Evolutionary conservation across 1,284 basidiomycete genomes (phyloP).

Genomic region (Earliella scabrosa): DNA sequence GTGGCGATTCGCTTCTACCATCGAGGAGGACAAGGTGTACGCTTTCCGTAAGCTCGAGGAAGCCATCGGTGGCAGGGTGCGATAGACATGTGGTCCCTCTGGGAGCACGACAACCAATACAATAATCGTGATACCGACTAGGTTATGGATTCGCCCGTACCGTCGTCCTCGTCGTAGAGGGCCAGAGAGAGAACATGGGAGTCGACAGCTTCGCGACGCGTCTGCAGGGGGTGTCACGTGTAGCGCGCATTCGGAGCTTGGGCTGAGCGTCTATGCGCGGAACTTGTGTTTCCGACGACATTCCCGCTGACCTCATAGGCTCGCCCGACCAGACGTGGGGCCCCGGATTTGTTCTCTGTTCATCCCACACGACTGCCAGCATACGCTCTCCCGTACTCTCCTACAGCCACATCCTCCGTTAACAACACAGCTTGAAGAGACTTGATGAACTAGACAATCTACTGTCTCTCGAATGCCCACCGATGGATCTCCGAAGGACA

Average conservation of each 20-base stretch:
- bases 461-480: conserved; percentile 57
- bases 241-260: background rate
- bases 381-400: background rate
- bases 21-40: background rate
- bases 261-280: background rate
- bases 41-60: background rate
- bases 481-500: conserved; percentile 53
- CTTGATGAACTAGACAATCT: background rate
- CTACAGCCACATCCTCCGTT: background rate
- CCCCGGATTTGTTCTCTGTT: background rate
- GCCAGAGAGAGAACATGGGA: no score
- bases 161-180: no score
- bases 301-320: conserved; percentile 1
- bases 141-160: no score
- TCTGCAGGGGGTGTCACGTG: no score
- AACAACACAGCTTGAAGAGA: background rate
- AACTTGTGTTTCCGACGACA: background rate
- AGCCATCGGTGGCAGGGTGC: background rate
- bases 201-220: no score
- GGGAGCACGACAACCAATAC: no score
- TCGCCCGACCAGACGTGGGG: background rate
- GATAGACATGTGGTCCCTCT: no score
- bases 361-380: background rate
- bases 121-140: no score
- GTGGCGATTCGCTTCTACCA: background rate